Conservation (phyloP, 148 eudicot genomes). For the Simmondsia chinensis region DNA sequence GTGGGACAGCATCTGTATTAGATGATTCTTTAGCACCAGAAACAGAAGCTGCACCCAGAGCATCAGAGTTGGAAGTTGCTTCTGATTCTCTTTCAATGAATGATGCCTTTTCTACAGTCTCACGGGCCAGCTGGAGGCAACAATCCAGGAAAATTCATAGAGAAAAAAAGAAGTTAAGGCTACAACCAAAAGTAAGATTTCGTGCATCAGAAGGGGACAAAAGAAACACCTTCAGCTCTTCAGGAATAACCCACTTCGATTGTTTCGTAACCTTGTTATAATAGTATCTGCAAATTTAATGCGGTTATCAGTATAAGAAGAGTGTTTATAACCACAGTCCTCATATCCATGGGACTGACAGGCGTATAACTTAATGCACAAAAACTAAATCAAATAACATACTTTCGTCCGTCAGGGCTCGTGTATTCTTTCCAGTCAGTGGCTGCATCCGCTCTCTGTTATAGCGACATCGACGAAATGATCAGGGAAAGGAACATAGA, state of each 20-base stretch:
- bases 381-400: constrained; percentile 13
- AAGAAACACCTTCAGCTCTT: constrained; percentile 68
- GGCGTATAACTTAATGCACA: too few species aligned
- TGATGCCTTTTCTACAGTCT: constrained; percentile 35
- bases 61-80: constrained; percentile 20
- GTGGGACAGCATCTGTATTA: constrained; percentile 17
- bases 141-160: too few species aligned
- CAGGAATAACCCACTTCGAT: constrained; percentile 91
- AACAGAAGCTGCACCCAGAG: constrained; percentile 23
- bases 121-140: constrained; percentile 62
- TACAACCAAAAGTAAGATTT: too few species aligned
- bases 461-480: constrained; percentile 4
- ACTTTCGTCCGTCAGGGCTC: constrained; percentile 82
- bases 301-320: neutral
- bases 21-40: constrained; percentile 25
- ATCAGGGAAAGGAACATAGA: neutral
- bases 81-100: constrained; percentile 17
- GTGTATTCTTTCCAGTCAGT: constrained; percentile 88
- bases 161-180: too few species aligned
- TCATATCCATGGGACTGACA: too few species aligned
- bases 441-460: constrained; percentile 93
- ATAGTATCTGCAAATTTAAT: constrained; percentile 50
- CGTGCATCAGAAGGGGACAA: constrained; percentile 58
- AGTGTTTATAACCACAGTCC: too few species aligned
- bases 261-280: constrained; percentile 68